These are phyloP conservation scores for Silene latifolia DNA, from an alignment of 148 eudicot genomes.

Conservation along the genomic window DNA sequence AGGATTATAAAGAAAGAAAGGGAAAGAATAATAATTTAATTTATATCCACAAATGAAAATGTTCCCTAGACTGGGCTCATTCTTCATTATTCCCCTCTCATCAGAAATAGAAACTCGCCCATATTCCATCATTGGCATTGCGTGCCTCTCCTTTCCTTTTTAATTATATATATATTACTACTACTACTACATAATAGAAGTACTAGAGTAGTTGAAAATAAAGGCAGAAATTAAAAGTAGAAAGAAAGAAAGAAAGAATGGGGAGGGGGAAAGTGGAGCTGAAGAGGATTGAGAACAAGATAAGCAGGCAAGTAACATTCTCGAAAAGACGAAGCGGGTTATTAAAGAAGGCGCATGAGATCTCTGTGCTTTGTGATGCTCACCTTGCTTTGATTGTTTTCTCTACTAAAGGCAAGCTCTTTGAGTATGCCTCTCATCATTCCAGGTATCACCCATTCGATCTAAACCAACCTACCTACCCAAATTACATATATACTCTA, in stretches of 20 bases:
- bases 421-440: constrained; percentile 66
- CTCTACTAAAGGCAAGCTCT: constrained; percentile 66
- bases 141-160: too few species aligned
- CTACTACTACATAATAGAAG: too few species aligned
- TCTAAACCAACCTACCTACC: too few species aligned
- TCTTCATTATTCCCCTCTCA: background rate
- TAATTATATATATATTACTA: too few species aligned
- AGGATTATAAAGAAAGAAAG: background rate
- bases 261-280: constrained; percentile 56
- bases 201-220: too few species aligned
- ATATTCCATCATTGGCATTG: constrained; percentile 8
- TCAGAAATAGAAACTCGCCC: constrained; percentile 25
- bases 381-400: constrained; percentile 68
- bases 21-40: background rate
- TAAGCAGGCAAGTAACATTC: constrained; percentile 59
- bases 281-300: constrained; percentile 60
- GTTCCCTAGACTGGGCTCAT: background rate
- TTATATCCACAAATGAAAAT: background rate
- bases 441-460: too few species aligned
- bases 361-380: too few species aligned
- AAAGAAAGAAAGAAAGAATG: constrained; percentile 20
- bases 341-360: constrained; percentile 69
- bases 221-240: too few species aligned
- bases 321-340: constrained; percentile 61
- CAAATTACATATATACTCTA: too few species aligned